A percentile compares a stretch with the other conserved stretches of the same genome.
phyloP scores from a whole-genome alignment of 139 green algal species.

The Dunaliella sp. region DNA sequence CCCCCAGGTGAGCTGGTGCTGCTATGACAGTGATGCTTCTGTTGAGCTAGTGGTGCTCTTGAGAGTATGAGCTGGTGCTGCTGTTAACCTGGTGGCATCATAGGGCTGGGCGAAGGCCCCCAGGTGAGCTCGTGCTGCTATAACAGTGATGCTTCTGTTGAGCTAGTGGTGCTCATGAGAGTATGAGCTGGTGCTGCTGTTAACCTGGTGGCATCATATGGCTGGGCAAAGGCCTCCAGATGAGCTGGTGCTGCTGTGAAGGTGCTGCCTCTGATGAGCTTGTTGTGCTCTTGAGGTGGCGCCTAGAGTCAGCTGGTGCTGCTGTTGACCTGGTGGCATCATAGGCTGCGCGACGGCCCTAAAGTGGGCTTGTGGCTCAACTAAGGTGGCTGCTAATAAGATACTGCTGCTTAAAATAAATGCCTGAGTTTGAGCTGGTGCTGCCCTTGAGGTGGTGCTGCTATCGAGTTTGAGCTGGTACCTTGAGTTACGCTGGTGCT shows the following conservation, averaged over 20 bases:
- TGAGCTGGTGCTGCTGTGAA: conserved; percentile 73
- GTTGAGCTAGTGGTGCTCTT: background rate
- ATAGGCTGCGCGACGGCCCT: conserved; percentile 65
- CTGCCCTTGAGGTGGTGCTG: too few relatives aligned
- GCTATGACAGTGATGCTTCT: conserved; percentile 29
- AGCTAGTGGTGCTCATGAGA: background rate
- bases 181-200: background rate
- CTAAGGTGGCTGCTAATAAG: background rate
- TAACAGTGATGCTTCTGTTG: background rate
- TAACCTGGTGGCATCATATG: conserved; percentile 84
- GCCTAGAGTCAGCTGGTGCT: background rate
- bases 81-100: conserved; percentile 75
- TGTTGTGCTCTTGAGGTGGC: background rate
- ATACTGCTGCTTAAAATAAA: too few relatives aligned
- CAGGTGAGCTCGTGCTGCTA: conserved; percentile 75
- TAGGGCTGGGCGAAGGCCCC: conserved; percentile 64
- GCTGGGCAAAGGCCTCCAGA: conserved; percentile 47
- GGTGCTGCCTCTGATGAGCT: background rate
- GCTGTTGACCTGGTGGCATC: conserved; percentile 71
- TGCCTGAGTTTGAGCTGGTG: too few relatives aligned
- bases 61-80: background rate
- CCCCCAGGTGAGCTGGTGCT: conserved; percentile 67
- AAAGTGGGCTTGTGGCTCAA: conserved; percentile 26
- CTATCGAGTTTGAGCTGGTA: too few relatives aligned
- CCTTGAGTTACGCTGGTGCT: too few relatives aligned